These are phyloP conservation scores for Talinum fruticosum DNA, from an alignment of 148 eudicot species.

Conservation along the genomic window DNA sequence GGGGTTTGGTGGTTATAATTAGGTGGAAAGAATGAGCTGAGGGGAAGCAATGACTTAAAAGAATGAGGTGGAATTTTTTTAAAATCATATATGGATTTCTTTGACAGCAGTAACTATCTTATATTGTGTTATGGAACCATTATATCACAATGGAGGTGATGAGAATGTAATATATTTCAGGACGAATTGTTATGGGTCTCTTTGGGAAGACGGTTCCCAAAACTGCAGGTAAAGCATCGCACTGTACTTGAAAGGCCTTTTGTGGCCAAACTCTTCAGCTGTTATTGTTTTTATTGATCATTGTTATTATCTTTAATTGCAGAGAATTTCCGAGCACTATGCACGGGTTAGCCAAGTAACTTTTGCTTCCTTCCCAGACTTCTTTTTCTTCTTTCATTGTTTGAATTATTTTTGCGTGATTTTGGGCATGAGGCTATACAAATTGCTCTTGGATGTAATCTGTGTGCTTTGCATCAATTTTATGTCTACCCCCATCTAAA, in stretches of 20 bases:
- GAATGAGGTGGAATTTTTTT: not conserved
- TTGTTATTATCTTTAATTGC: slow-evolving; percentile 31
- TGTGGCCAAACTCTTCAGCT: not conserved
- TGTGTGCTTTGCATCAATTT: not conserved
- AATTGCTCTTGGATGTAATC: not conserved
- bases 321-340: slow-evolving; percentile 98
- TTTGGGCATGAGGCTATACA: not conserved
- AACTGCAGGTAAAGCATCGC: slow-evolving; percentile 61
- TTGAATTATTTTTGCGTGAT: slow-evolving; percentile 5
- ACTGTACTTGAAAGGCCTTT: not conserved
- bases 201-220: slow-evolving; percentile 83
- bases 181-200: slow-evolving; percentile 87
- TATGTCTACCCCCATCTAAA: not conserved
- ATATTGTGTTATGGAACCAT: not conserved
- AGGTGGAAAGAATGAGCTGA: not conserved
- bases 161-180: slow-evolving; percentile 38
- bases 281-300: not conserved
- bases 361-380: slow-evolving; percentile 30
- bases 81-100: no score
- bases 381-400: slow-evolving; percentile 10
- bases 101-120: no score
- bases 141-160: not conserved
- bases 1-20: not conserved
- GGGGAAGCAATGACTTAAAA: not conserved
- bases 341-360: slow-evolving; percentile 94